Evolutionary conservation across 1,284 basidiomycete genomes (phyloP), one percentile per base, ranked within the genome.

Genomic region (Ustilago xerochloae): DNA sequence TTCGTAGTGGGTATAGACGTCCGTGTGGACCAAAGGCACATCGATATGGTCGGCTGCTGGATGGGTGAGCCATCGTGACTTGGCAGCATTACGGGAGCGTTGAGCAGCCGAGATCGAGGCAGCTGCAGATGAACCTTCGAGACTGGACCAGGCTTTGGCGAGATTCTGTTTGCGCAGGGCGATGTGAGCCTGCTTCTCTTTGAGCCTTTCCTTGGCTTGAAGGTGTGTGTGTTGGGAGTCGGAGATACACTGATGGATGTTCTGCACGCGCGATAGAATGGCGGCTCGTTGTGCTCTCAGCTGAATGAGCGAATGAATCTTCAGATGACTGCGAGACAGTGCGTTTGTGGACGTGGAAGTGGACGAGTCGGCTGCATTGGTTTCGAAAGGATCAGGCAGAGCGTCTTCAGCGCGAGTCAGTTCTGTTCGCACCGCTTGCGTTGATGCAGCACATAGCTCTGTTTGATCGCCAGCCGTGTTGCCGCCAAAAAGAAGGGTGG

Each of bases 71-170:
- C 69, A 73, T 29, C 59, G 63, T 28, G 69, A 63, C 22, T 63
- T 59, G 13, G 59, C 56, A 9, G 69, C 57, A 16, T 49, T 36
- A 16, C 69, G 63, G 3, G 69, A 59, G 28, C 69, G 63, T 20
- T 65, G 63, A 20, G 52, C 41, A 3, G 64, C 45, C 4, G 64
- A 61, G 36, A 48, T 12, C 2, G 60, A 51, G 8, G 60, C 20
- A 24, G 56, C 38, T 16, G 65, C 52, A 4, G 63, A 63, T 6
- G 63, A 56, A 18, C 70, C 70, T 41, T 68, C 70, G 29, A 73
- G 70, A 20, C 53, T 52, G n/a, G 70, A 68, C 70, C 70, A 73
- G n/a, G 65, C 65, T 51, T 73, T 68, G 20, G 64, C 70, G 18
- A 73, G 65, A 26, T 73, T 73, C 32, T 68, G 64, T 10, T 68